Percentiles rank a stretch among this genome's conserved stretches.
Evolutionary conservation across 305 asterid genomes (phyloP).

Genomic region (Fraxinus platypoda): DNA sequence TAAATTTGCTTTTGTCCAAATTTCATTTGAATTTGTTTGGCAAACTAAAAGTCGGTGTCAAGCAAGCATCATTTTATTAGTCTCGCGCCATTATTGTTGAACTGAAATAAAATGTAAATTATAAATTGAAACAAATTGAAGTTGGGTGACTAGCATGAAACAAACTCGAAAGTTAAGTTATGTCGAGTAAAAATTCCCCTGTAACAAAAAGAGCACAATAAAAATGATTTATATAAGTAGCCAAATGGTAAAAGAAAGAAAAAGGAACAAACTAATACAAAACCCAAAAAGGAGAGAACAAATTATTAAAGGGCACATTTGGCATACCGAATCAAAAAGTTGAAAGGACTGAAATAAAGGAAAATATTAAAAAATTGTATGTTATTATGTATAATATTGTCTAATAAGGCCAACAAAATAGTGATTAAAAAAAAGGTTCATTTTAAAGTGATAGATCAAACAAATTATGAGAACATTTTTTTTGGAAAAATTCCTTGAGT

Average conservation of each 20-base stretch:
- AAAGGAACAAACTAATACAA: no score
- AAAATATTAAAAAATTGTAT: no score
- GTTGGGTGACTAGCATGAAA: not conserved
- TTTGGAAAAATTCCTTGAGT: no score
- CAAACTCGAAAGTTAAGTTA: not conserved
- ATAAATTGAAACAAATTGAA: no score
- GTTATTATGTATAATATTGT: no score
- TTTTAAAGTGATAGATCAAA: not conserved
- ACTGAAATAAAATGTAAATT: not conserved
- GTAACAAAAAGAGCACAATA: not conserved
- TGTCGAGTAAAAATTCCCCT: no score
- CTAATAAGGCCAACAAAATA: no score
- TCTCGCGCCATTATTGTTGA: not conserved
- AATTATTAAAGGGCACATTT: no score
- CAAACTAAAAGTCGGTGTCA: not conserved
- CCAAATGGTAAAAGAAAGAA: not conserved
- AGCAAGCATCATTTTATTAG: not conserved
- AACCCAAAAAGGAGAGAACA: not conserved
- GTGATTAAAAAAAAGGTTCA: not conserved
- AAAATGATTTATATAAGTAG: not conserved
- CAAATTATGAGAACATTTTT: not conserved
- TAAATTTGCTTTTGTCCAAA: not conserved
- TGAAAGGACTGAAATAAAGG: no score
- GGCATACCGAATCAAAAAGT: no score
- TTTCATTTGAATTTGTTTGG: not conserved